Base-by-base conservation (phyloP, 441 rosid species). In the Arabidopsis hybrid region DNA sequence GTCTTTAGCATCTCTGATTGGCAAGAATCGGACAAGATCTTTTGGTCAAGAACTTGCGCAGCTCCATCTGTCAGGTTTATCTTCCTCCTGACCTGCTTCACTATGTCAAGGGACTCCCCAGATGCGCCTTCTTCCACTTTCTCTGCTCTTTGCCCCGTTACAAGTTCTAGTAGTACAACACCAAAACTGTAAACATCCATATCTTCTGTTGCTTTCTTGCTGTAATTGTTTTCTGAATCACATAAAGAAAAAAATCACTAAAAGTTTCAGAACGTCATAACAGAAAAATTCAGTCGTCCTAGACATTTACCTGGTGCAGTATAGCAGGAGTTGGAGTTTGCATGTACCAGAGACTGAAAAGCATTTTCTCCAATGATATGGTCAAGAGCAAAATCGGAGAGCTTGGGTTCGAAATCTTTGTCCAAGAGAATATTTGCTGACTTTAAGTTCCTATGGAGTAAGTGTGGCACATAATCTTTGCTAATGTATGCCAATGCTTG, bases 181-280 rank as follows among this genome's bases (percentile, higher is more conserved):
- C 98, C 98, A 39, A 83, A 91, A 83, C 95, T 83, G 84, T 93
- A 89, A 45, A 90, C 95, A 74, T 93, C 97, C 91, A 85, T 86
- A 74, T 87, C 87, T 74, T 88, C 96, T 0, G 89, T 87, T 63
- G 96, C 87, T 80, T 86, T 90, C 88, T 91, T 91, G 74, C 84
- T 80, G 83, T 88, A 86, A 60, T 82, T 86, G 66, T 73, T 72
- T 81, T 91, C 98, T 93, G 91, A 78, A 85, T 70, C 73, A 67
- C 71, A 63, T 55, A 57, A 80, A 62, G 18, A 14, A 49, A 79
- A 42, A 13, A 5, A 38, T 8, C 46, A 49, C 40, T 13, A 57
- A 80, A 3, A 21, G 16, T 32, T 77, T 32, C 67, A 64, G 50
- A 65, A 14, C 50, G 18, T 50, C 13, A 58, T 42, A 65, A 57